phyloP scores from a whole-genome alignment of 2,329 filamentous ascomycete genomes.

The Septoria linicola region DNA sequence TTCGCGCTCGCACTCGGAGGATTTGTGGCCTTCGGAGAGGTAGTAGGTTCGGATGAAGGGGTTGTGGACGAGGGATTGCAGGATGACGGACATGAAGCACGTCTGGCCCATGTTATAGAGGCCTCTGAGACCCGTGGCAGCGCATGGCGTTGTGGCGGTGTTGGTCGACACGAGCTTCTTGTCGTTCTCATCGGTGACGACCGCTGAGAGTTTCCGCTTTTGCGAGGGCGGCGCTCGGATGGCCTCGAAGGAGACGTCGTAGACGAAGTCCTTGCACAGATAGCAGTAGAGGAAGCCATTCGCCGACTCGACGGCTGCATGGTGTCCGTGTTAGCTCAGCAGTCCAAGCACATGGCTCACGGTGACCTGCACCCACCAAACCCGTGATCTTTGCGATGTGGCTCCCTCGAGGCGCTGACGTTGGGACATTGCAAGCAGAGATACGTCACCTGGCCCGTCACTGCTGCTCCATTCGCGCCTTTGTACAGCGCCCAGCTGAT shows the following conservation, averaged over 20 bases:
- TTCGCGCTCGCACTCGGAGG: conserved; percentile 64
- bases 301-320: conserved; percentile 71
- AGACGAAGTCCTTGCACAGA: conserved; percentile 78
- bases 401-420: conserved; percentile 65
- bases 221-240: conserved; percentile 62
- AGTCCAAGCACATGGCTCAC: not conserved
- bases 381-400: conserved; percentile 70
- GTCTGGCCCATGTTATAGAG: conserved; percentile 98
- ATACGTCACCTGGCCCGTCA: conserved; percentile 47
- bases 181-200: conserved; percentile 52
- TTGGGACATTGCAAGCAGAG: conserved; percentile 71
- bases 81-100: conserved; percentile 94
- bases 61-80: conserved; percentile 92
- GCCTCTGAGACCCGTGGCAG: conserved; percentile 82
- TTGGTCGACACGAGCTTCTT: conserved; percentile 75
- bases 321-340: conserved; percentile 30
- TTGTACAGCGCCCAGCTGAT: conserved; percentile 68
- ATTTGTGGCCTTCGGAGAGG: conserved; percentile 83
- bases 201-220: conserved; percentile 61
- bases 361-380: conserved; percentile 60
- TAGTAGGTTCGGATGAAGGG: conserved; percentile 90
- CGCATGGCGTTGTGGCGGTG: conserved; percentile 75
- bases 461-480: conserved; percentile 23
- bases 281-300: conserved; percentile 76
- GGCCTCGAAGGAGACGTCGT: conserved; percentile 77